Percentiles rank a stretch among this genome's conserved stretches.
These are phyloP conservation scores for Cladophialophora carrionii DNA, from an alignment of 2,329 filamentous ascomycete species.

Conservation along the genomic window DNA sequence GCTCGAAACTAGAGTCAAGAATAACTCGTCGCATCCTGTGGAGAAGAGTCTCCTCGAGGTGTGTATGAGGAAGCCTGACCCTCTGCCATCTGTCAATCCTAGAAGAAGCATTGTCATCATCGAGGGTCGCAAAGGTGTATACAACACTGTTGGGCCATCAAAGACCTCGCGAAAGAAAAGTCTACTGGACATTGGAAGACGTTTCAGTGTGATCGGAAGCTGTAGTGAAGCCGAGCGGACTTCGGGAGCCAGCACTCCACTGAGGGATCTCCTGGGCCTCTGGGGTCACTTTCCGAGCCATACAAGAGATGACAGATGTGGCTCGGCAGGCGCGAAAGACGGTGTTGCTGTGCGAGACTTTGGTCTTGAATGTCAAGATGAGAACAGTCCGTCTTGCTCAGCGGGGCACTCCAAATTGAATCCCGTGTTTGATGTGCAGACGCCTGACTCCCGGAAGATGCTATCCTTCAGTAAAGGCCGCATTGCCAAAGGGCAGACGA, in stretches of 20 bases:
- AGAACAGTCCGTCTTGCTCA: constrained; percentile 9
- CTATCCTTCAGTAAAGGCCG: constrained; percentile 23
- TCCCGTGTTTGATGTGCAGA: constrained; percentile 7
- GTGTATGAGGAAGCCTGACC: constrained; percentile 17
- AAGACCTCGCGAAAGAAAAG: constrained; percentile 28
- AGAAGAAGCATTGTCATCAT: constrained; percentile 11
- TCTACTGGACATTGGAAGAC: constrained; percentile 26
- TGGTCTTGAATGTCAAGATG: constrained; percentile 15
- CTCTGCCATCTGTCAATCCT: constrained; percentile 8
- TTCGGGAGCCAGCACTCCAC: constrained; percentile 23
- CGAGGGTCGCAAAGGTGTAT: background rate
- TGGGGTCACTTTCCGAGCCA: constrained; percentile 39
- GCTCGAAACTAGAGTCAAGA: background rate
- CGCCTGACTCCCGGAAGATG: constrained; percentile 26
- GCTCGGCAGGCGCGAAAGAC: constrained; percentile 33
- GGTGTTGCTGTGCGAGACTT: constrained; percentile 35
- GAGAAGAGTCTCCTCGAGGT: constrained; percentile 10
- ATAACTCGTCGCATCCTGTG: background rate
- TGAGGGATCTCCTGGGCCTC: constrained; percentile 31
- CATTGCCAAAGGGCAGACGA: constrained; percentile 27
- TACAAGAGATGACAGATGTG: constrained; percentile 32
- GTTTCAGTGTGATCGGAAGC: constrained; percentile 17
- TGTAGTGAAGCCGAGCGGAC: constrained; percentile 7
- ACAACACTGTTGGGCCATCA: background rate
- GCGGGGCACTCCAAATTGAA: constrained; percentile 2